A percentile compares a stretch with the other conserved stretches of the same genome.
Conservation (phyloP, 139 green algal species). For the Limnomonas spitsbergensis region DNA sequence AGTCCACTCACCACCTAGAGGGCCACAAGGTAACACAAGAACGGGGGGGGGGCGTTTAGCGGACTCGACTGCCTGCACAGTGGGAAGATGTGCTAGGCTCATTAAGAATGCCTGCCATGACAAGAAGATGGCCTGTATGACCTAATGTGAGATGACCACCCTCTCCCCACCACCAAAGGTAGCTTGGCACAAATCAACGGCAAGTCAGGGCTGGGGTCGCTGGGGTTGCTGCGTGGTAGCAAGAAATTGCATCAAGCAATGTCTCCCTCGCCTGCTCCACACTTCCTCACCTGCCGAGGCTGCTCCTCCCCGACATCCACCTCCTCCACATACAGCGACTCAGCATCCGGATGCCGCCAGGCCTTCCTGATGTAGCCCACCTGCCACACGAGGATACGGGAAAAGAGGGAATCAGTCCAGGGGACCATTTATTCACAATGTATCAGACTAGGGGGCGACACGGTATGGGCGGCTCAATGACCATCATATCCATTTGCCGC, state of each 20-base stretch:
- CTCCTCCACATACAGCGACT: constrained; percentile 92
- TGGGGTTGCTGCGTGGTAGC: too few relatives aligned
- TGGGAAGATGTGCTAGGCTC: background rate
- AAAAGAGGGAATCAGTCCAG: constrained; percentile 37
- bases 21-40: constrained; percentile 15
- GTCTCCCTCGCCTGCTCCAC: background rate
- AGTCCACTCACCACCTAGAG: constrained; percentile 76
- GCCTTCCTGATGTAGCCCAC: constrained; percentile 54
- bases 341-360: constrained; percentile 68
- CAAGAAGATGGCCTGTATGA: too few relatives aligned
- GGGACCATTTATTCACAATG: constrained; percentile 35
- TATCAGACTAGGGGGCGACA: too few relatives aligned
- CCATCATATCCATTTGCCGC: too few relatives aligned
- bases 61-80: background rate
- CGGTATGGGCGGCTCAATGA: too few relatives aligned
- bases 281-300: constrained; percentile 52
- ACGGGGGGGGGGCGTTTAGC: background rate
- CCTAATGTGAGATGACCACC: too few relatives aligned
- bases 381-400: constrained; percentile 41
- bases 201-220: too few relatives aligned
- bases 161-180: too few relatives aligned
- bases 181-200: too few relatives aligned
- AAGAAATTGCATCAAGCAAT: too few relatives aligned
- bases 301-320: constrained; percentile 92
- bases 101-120: too few relatives aligned